Conservation (phyloP, 2,329 filamentous ascomycete species). For the Aspergillaceae sp. region DNA sequence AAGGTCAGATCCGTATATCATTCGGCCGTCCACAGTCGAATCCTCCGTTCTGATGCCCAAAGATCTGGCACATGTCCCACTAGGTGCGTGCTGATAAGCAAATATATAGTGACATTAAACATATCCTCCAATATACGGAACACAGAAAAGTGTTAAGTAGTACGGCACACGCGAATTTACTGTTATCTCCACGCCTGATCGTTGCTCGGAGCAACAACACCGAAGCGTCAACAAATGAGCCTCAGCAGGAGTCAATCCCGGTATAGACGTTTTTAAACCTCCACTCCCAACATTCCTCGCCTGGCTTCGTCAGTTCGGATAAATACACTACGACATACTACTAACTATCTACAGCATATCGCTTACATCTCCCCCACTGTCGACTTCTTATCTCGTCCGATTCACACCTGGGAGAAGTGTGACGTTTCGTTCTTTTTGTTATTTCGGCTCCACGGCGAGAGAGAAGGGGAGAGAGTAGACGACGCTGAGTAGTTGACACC, state of each 20-base stretch:
- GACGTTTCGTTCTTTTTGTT: constrained; percentile 1
- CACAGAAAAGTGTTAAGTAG: neutral
- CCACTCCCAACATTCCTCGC: constrained; percentile 24
- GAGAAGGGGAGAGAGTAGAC: neutral
- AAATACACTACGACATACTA: neutral
- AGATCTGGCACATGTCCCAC: neutral
- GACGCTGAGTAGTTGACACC: neutral
- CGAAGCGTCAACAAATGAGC: constrained; percentile 16
- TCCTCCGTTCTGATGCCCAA: neutral
- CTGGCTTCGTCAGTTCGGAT: neutral
- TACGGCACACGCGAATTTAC: neutral
- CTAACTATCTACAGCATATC: constrained; percentile 1
- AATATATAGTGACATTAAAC: neutral
- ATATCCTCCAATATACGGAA: neutral
- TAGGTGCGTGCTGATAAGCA: neutral
- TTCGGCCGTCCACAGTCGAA: too few species aligned
- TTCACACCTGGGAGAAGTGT: neutral
- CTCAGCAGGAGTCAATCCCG: constrained; percentile 4
- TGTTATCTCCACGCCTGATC: constrained; percentile 10
- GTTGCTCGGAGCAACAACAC: constrained; percentile 29
- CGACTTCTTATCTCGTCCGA: neutral
- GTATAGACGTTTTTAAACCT: constrained; percentile 3
- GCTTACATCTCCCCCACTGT: neutral
- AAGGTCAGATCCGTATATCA: neutral
- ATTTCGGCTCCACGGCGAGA: constrained; percentile 1